Evolutionary conservation across 176 grass and related monocot species (phyloP).

Genomic region (Typha latifolia): DNA sequence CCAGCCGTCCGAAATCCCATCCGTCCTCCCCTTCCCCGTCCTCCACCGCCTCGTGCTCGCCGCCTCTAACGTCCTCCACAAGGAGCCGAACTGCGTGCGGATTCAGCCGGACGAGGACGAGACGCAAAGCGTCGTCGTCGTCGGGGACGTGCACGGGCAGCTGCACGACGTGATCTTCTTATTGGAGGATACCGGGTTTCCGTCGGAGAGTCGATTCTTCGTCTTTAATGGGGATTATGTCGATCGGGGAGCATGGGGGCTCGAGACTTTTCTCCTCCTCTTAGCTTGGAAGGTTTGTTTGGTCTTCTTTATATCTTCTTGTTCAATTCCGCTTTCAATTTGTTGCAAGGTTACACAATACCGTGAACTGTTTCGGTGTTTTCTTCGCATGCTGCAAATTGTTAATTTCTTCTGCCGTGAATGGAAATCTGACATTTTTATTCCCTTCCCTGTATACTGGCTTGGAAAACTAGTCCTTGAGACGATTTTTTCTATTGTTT

Average conservation of each 20-base stretch:
- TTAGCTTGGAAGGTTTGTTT: slow-evolving; percentile 81
- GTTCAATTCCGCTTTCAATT: not conserved
- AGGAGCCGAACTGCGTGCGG: slow-evolving; percentile 71
- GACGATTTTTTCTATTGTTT: no score
- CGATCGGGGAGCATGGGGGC: slow-evolving; percentile 86
- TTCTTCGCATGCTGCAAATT: not conserved
- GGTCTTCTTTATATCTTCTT: not conserved
- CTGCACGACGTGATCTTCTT: slow-evolving; percentile 93
- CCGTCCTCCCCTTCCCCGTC: slow-evolving; percentile 40
- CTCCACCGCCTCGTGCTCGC: slow-evolving; percentile 57
- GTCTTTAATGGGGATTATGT: slow-evolving; percentile 98
- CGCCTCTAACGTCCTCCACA: slow-evolving; percentile 72
- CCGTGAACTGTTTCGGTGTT: not conserved
- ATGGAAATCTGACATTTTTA: no score
- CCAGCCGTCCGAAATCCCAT: slow-evolving; percentile 44
- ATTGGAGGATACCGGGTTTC: slow-evolving; percentile 72
- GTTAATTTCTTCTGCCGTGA: no score
- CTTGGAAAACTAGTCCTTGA: no score
- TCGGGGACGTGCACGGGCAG: slow-evolving; percentile 96
- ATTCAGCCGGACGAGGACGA: slow-evolving; percentile 39
- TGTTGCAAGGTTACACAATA: not conserved
- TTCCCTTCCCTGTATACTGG: no score
- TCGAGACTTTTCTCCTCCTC: slow-evolving; percentile 81
- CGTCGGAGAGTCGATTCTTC: slow-evolving; percentile 65
- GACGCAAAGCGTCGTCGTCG: slow-evolving; percentile 45